Conservation (phyloP, 2,329 filamentous ascomycete genomes). For the Talaromyces albobiverticillius region DNA sequence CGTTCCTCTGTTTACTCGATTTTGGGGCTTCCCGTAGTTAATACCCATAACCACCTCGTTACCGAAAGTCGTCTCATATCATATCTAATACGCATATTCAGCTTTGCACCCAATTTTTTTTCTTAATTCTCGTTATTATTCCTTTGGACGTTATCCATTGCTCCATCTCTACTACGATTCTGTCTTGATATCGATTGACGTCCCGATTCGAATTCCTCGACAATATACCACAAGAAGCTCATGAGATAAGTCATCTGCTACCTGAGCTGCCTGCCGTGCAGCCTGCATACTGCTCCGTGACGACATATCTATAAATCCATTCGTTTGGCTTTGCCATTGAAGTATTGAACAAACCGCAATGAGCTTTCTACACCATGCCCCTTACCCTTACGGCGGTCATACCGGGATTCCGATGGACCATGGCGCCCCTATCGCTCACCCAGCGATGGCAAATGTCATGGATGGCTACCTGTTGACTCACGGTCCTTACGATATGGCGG, state of each 20-base stretch:
- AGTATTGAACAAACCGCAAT: slow-evolving; percentile 21
- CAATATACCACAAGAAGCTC: not conserved
- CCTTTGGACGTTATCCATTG: not conserved
- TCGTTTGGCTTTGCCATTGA: too few species aligned
- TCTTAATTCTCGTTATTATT: not conserved
- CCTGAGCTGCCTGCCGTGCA: slow-evolving; percentile 19
- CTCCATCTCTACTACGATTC: not conserved
- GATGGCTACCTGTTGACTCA: slow-evolving; percentile 38
- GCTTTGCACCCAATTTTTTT: not conserved
- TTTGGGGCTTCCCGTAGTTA: not conserved
- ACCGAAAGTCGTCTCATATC: too few species aligned
- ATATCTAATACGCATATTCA: not conserved
- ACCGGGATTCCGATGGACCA: slow-evolving; percentile 36
- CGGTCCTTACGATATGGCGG: slow-evolving; percentile 41
- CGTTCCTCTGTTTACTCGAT: not conserved
- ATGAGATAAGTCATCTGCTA: slow-evolving; percentile 17
- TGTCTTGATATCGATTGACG: not conserved
- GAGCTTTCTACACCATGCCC: slow-evolving; percentile 35
- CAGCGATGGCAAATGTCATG: slow-evolving; percentile 37
- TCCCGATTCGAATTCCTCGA: not conserved
- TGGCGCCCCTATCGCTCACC: slow-evolving; percentile 35
- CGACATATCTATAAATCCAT: too few species aligned
- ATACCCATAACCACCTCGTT: not conserved
- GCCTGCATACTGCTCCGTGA: slow-evolving; percentile 2
- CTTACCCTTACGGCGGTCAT: slow-evolving; percentile 35